phyloP scores from a whole-genome alignment of 345 rosid genomes.

The Gossypium thurberi region DNA sequence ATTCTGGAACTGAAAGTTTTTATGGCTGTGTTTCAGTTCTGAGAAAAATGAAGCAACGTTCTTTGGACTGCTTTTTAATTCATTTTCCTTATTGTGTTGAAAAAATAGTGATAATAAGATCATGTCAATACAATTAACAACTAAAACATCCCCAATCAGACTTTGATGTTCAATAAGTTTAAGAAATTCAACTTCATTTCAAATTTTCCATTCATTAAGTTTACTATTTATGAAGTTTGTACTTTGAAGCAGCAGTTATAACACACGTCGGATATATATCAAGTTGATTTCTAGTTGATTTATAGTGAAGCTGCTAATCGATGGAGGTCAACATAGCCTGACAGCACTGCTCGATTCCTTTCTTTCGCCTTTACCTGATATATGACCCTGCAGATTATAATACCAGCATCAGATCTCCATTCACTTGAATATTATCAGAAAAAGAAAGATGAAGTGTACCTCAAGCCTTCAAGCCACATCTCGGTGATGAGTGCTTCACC shows the following conservation, averaged over 20 bases:
- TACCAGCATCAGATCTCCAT: constrained; percentile 11
- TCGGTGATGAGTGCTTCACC: constrained; percentile 74
- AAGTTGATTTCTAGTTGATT: neutral
- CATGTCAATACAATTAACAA: neutral
- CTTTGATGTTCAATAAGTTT: neutral
- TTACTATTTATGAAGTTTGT: neutral
- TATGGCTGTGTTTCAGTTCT: neutral
- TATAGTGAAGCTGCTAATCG: constrained; percentile 1
- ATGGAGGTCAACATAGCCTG: neutral
- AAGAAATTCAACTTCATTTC: neutral
- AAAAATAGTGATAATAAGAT: neutral
- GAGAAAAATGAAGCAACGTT: neutral
- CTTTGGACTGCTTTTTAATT: neutral
- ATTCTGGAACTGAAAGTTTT: constrained; percentile 1
- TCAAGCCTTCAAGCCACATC: constrained; percentile 77
- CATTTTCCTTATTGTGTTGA: too few relatives aligned
- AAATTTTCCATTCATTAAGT: neutral
- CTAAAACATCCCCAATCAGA: neutral
- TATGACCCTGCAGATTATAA: constrained; percentile 38
- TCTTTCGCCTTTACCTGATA: constrained; percentile 8
- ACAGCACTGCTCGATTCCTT: constrained; percentile 8
- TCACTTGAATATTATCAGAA: neutral
- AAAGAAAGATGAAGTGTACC: constrained; percentile 31
- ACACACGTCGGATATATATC: neutral
- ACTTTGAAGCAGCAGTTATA: neutral